A percentile compares a stretch with the other conserved stretches of the same genome.
phyloP scores from a whole-genome alignment of 345 rosid genomes.

The Toxicodendron radicans region DNA sequence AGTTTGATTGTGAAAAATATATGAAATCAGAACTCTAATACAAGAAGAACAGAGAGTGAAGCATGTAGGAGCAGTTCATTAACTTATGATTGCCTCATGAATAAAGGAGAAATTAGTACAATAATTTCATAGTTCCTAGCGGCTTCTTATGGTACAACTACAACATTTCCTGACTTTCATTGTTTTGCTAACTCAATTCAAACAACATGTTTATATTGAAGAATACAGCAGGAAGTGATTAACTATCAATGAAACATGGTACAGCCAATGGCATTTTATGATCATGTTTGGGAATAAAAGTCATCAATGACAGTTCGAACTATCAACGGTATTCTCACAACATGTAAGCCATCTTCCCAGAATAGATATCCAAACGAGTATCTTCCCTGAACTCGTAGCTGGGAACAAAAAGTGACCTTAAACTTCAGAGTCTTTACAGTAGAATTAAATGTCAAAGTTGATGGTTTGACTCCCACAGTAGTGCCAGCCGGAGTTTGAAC shows the following conservation, averaged over 20 bases:
- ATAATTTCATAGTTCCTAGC: not conserved
- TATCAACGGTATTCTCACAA: conserved; percentile 46
- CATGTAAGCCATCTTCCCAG: conserved; percentile 52
- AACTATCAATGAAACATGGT: not conserved
- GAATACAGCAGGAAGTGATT: not conserved
- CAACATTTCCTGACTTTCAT: not conserved
- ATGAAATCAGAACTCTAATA: no score
- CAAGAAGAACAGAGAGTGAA: no score
- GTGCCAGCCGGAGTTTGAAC: conserved; percentile 56
- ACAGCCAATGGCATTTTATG: not conserved
- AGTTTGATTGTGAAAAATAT: no score
- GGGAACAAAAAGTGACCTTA: conserved; percentile 39
- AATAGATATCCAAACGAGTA: conserved; percentile 51
- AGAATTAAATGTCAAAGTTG: conserved; percentile 52
- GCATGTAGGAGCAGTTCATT: no score
- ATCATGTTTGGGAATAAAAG: conserved; percentile 34
- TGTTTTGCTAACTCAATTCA: not conserved
- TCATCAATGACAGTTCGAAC: conserved; percentile 38
- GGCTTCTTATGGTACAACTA: not conserved
- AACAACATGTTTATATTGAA: conserved; percentile 9
- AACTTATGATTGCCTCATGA: no score
- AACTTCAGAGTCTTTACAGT: conserved; percentile 40
- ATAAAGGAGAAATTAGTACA: no score
- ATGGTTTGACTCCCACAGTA: conserved; percentile 47
- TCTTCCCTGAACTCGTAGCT: conserved; percentile 46